Evolutionary conservation across 331 rosid genomes (phyloP).

Genomic region (Quercus lobata): DNA sequence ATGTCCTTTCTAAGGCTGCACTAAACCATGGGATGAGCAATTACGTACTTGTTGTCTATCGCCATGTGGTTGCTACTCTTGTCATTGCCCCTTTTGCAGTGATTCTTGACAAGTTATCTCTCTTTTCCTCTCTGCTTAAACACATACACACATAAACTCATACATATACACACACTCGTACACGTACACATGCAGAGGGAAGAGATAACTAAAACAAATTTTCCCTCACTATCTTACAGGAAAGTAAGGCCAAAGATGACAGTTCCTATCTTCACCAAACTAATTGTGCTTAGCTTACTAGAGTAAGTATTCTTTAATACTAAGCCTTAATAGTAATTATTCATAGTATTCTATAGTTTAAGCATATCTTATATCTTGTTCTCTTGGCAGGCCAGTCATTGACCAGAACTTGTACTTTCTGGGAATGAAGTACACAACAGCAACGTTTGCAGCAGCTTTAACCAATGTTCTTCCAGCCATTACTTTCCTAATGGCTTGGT

Average conservation of each 20-base stretch:
- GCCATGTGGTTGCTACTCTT: constrained; percentile 68
- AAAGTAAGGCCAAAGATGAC: constrained; percentile 93
- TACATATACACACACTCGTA: too few species aligned
- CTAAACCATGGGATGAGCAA: constrained; percentile 90
- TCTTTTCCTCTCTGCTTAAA: neutral
- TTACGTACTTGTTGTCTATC: constrained; percentile 81
- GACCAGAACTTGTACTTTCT: constrained; percentile 83
- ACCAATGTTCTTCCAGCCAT: constrained; percentile 86
- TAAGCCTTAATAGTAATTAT: neutral
- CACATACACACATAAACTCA: too few species aligned
- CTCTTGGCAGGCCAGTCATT: constrained; percentile 74
- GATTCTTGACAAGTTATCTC: constrained; percentile 58
- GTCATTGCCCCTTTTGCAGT: constrained; percentile 75
- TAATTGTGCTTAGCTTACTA: constrained; percentile 58
- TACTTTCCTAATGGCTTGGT: constrained; percentile 81
- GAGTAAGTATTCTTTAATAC: constrained; percentile 53
- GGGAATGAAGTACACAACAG: constrained; percentile 97
- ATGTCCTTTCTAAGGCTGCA: constrained; percentile 82
- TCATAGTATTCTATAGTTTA: neutral
- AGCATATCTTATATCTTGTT: too few species aligned
- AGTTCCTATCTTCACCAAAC: constrained; percentile 59
- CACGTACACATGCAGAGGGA: neutral
- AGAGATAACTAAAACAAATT: neutral
- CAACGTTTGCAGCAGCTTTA: constrained; percentile 92
- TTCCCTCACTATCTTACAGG: constrained; percentile 42